Percentiles rank a stretch among this genome's conserved stretches.
These are phyloP conservation scores for Prunus fruticosa DNA, from an alignment of 306 rosid species.

Conservation along the genomic window DNA sequence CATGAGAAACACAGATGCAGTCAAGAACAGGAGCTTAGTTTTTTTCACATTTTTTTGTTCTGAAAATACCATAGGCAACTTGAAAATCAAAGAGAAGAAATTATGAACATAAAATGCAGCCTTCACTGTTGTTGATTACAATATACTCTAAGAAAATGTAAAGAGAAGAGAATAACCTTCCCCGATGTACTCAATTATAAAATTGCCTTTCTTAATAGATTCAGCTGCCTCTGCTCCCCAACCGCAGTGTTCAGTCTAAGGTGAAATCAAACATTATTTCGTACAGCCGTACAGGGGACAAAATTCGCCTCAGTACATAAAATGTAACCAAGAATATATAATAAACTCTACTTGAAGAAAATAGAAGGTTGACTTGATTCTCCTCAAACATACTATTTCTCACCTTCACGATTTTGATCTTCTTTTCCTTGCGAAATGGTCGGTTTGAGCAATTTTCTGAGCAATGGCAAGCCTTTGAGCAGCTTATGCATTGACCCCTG, in stretches of 20 bases:
- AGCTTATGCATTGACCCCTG: slow-evolving; percentile 96
- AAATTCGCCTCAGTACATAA: not conserved
- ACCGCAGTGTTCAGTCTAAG: slow-evolving; percentile 88
- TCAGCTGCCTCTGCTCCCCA: slow-evolving; percentile 98
- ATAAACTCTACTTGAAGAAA: slow-evolving; percentile 2
- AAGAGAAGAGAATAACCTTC: slow-evolving; percentile 59
- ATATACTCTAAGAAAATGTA: slow-evolving; percentile 10
- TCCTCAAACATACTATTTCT: slow-evolving; percentile 11
- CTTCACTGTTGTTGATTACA: slow-evolving; percentile 2
- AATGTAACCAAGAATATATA: slow-evolving; percentile 2
- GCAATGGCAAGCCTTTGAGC: slow-evolving; percentile 88
- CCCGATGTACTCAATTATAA: slow-evolving; percentile 82
- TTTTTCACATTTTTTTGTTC: not conserved
- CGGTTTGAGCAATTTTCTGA: slow-evolving; percentile 76
- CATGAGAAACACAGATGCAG: not conserved
- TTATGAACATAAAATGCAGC: not conserved
- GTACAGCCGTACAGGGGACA: not conserved
- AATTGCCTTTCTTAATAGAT: slow-evolving; percentile 59
- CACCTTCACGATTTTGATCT: slow-evolving; percentile 76
- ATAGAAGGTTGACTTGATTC: not conserved
- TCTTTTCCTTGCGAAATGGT: slow-evolving; percentile 91
- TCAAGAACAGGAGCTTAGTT: not conserved
- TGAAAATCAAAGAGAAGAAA: slow-evolving; percentile 5
- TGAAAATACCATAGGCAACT: not conserved
- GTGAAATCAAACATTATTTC: slow-evolving; percentile 10